phyloP scores from a whole-genome alignment of 2,329 filamentous ascomycete genomes.

The Pseudopithomyces chartarum region DNA sequence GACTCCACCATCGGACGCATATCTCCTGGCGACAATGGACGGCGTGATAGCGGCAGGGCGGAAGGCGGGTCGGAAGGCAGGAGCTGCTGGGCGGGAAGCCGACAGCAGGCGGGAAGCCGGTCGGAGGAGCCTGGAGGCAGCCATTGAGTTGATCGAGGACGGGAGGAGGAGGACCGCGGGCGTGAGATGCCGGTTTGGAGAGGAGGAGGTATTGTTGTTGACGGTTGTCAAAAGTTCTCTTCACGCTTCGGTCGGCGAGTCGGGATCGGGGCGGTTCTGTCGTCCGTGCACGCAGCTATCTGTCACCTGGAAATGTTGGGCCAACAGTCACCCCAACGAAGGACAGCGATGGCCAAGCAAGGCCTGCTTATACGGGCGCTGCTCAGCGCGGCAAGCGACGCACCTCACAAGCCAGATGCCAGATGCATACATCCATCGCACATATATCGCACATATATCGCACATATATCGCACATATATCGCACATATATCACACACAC shows the following conservation, averaged over 20 bases:
- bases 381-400: too few species aligned
- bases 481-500: too few species aligned
- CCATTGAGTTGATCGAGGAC: slow-evolving; percentile 51
- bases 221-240: slow-evolving; percentile 25
- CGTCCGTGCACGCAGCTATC: neutral
- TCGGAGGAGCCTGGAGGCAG: slow-evolving; percentile 65
- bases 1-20: slow-evolving; percentile 64
- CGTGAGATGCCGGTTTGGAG: slow-evolving; percentile 30
- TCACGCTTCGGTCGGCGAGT: slow-evolving; percentile 11
- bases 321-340: neutral
- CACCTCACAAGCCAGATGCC: neutral
- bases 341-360: neutral
- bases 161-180: slow-evolving; percentile 27
- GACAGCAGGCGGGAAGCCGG: slow-evolving; percentile 67
- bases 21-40: slow-evolving; percentile 55
- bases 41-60: slow-evolving; percentile 54
- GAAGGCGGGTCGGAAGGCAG: slow-evolving; percentile 59
- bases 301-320: neutral
- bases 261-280: slow-evolving; percentile 12
- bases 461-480: neutral
- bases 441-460: neutral
- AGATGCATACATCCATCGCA: too few species aligned
- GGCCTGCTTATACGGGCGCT: neutral
- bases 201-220: slow-evolving; percentile 27
- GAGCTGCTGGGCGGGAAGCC: slow-evolving; percentile 56